Base-by-base conservation (phyloP, 2,329 filamentous ascomycete genomes). In the Fusarium napiforme region DNA sequence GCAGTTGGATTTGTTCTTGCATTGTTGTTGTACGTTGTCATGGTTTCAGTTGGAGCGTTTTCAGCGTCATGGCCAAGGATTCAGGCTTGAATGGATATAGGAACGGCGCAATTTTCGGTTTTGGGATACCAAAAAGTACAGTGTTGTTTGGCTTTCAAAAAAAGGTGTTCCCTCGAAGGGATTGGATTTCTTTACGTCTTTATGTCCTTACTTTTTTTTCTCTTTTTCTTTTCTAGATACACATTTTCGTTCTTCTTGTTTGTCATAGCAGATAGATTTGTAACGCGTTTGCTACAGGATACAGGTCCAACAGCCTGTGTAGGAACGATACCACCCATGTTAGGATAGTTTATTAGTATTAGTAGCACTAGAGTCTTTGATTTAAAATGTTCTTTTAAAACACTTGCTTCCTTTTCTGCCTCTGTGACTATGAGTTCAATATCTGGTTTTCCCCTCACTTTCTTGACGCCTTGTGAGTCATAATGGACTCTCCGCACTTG, bases 1-100 rank as follows among this genome's bases (percentile, higher is more conserved):
- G 77, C 70, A 14, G 62, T 79, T 47, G 83, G 82, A 8, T 81
- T 83, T 63, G 37, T 76, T 49, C 66, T 82, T 37, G 79, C 78
- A 39, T 66, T 80, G 46, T 45, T 80, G 60, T 64, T 81, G 67
- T 81, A 81, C 67, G 65, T 76, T 69, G 69, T 78, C 70, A 74
- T 75, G 73, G 71, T 75, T 61, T 71, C 61, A 63, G 43, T 73
- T 60, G 69, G 67, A 63, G 67, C 64, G 65, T 59, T 79, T 74
- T 66, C 68, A 61, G 68, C 68, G 67, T 36, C 60, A 65, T 74
- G 53, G 67, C 60, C 60, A 57, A 69, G 59, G 60, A 59, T 67
- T 74, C 43, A 37, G 58, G 64, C 65, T 62, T 75, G 64, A 70
- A 63, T 50, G 66, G 66, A 60, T 72, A 75, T 71, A 76, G 62